A percentile compares a stretch with the other conserved stretches of the same genome.
Conservation (phyloP, 179 eudicot genomes). For the Carnegiea gigantea region DNA sequence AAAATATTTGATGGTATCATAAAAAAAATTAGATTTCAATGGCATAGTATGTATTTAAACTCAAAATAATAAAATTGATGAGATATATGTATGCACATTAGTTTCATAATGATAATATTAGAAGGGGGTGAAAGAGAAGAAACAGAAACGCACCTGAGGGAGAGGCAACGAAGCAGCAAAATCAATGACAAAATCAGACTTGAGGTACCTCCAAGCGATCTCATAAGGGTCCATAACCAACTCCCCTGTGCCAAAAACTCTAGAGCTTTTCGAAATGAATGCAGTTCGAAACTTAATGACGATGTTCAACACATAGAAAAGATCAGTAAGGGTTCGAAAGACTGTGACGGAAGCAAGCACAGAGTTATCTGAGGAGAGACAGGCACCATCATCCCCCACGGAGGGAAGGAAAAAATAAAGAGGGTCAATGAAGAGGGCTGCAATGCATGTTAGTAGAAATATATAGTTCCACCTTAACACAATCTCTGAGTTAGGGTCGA, state of each 20-base stretch:
- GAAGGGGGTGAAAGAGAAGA: not conserved
- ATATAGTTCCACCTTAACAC: slow-evolving; percentile 42
- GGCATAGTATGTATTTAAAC: too few relatives aligned
- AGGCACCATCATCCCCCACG: slow-evolving; percentile 24
- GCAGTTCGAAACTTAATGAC: slow-evolving; percentile 41
- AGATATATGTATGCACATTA: too few relatives aligned
- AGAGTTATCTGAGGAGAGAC: slow-evolving; percentile 24
- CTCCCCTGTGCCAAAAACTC: slow-evolving; percentile 50
- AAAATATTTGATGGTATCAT: too few relatives aligned
- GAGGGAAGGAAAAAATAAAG: slow-evolving; percentile 41
- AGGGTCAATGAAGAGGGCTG: slow-evolving; percentile 49
- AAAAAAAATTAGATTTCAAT: too few relatives aligned
- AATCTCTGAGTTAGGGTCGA: slow-evolving; percentile 41
- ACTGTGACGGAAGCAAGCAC: slow-evolving; percentile 31
- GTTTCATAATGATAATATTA: not conserved
- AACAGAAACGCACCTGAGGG: slow-evolving; percentile 34
- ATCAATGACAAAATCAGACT: slow-evolving; percentile 39
- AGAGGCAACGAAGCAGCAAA: slow-evolving; percentile 45
- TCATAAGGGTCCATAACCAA: slow-evolving; percentile 46
- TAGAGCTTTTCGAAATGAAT: slow-evolving; percentile 36
- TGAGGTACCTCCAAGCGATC: slow-evolving; percentile 41
- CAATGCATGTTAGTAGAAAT: slow-evolving; percentile 37
- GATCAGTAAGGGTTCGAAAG: slow-evolving; percentile 33
- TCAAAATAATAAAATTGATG: too few relatives aligned
- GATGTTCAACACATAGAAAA: slow-evolving; percentile 39